A percentile compares a stretch with the other conserved stretches of the same genome.
phyloP scores from a whole-genome alignment of 441 rosid genomes.

The Mallotus japonicus region DNA sequence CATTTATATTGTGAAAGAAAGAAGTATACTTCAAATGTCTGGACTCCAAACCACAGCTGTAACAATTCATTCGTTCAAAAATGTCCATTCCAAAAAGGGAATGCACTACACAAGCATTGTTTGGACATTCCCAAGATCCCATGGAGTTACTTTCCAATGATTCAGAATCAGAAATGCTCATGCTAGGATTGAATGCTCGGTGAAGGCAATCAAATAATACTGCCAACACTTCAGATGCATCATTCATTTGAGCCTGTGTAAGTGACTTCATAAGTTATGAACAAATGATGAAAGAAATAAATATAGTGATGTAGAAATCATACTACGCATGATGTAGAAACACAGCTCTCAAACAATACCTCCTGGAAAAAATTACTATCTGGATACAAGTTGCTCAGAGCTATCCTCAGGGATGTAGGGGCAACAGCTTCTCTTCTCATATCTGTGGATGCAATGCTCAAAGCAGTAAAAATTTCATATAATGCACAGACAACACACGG shows the following conservation, averaged over 20 bases:
- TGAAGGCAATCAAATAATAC: slow-evolving; percentile 93
- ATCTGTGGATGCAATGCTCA: slow-evolving; percentile 57
- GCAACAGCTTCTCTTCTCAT: slow-evolving; percentile 67
- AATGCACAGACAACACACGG: slow-evolving; percentile 94
- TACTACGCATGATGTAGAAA: slow-evolving; percentile 19
- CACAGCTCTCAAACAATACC: slow-evolving; percentile 43
- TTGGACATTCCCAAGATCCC: slow-evolving; percentile 85
- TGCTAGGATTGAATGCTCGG: slow-evolving; percentile 64
- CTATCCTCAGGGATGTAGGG: slow-evolving; percentile 80
- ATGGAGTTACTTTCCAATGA: slow-evolving; percentile 55
- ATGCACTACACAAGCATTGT: slow-evolving; percentile 69
- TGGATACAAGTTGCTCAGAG: slow-evolving; percentile 86
- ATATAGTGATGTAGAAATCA: slow-evolving; percentile 1
- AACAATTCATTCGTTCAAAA: slow-evolving; percentile 78
- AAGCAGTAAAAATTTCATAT: slow-evolving; percentile 69
- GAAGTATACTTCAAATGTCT: slow-evolving; percentile 89
- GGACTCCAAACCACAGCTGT: slow-evolving; percentile 77
- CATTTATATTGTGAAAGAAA: slow-evolving; percentile 91
- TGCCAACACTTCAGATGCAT: slow-evolving; percentile 91
- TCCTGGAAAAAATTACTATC: slow-evolving; percentile 90
- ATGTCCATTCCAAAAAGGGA: slow-evolving; percentile 91
- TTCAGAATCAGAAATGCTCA: slow-evolving; percentile 56
- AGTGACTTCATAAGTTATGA: background rate
- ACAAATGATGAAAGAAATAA: background rate
- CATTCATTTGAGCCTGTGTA: slow-evolving; percentile 94